phyloP scores from a whole-genome alignment of 192 early-diverging fungal genomes.

The Anaeromyces robustus region DNA sequence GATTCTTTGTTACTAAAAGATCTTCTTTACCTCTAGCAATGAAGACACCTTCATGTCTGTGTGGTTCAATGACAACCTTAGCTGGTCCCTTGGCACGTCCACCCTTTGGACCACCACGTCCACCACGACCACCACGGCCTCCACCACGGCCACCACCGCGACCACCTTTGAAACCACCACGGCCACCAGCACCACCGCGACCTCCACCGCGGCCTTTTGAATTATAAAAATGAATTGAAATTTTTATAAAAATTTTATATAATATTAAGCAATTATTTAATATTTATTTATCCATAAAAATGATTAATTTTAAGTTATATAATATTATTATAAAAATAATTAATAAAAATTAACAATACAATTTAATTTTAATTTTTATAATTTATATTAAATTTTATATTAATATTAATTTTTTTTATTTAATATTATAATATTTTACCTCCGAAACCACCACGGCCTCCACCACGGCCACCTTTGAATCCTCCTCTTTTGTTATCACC shows the following conservation, averaged over 20 bases:
- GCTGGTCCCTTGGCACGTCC: not conserved
- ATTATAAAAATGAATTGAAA: too few relatives aligned
- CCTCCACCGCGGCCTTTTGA: not conserved
- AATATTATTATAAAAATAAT: too few relatives aligned
- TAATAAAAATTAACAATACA: too few relatives aligned
- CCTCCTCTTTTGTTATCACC: not conserved
- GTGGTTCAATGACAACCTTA: not conserved
- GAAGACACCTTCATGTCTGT: conserved; percentile 48
- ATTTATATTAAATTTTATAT: too few relatives aligned
- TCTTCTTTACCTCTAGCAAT: conserved; percentile 94
- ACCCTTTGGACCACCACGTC: conserved; percentile 1
- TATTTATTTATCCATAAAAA: too few relatives aligned
- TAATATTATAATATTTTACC: not conserved
- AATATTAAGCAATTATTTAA: too few relatives aligned
- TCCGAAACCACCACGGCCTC: conserved; percentile 2
- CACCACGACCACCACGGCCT: not conserved
- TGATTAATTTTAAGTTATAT: too few relatives aligned
- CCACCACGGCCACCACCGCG: conserved; percentile 5
- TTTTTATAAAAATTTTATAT: too few relatives aligned
- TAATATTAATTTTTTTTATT: too few relatives aligned
- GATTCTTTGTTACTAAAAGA: conserved; percentile 93
- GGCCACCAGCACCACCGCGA: conserved; percentile 9
- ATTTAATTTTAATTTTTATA: too few relatives aligned
- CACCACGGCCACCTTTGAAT: conserved; percentile 7
- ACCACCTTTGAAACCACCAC: conserved; percentile 6